Evolutionary conservation across 2,329 filamentous ascomycete species (phyloP).

Genomic region (Calonectria pseudoturangicola): DNA sequence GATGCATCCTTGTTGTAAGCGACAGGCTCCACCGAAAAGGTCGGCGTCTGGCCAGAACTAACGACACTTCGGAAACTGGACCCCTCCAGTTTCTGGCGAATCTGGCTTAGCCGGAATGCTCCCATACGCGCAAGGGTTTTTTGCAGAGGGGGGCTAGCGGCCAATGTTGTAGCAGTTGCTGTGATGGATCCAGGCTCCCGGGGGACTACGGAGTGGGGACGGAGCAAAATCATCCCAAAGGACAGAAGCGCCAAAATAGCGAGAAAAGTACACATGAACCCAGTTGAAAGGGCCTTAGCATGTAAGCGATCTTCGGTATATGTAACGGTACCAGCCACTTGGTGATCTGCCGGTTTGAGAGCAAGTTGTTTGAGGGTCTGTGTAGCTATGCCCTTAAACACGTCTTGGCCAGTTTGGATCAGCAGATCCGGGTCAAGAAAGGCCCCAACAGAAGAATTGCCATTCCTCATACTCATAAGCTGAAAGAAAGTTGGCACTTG

Average conservation of each 20-base stretch:
- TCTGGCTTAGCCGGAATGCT: conserved; percentile 35
- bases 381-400: conserved; percentile 46
- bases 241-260: conserved; percentile 38
- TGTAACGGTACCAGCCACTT: conserved; percentile 35
- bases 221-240: conserved; percentile 42
- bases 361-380: conserved; percentile 40
- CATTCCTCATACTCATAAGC: conserved; percentile 52
- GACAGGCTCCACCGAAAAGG: conserved; percentile 41
- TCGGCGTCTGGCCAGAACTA: conserved; percentile 25
- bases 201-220: conserved; percentile 41
- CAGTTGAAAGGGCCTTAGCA: conserved; percentile 42
- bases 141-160: conserved; percentile 38
- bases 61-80: conserved; percentile 41
- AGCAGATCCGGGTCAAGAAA: conserved; percentile 43
- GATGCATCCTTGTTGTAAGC: conserved; percentile 33
- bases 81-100: conserved; percentile 36
- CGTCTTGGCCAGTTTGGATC: conserved; percentile 36
- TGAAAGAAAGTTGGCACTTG: conserved; percentile 53
- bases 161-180: conserved; percentile 42
- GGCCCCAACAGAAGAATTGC: conserved; percentile 32
- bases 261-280: conserved; percentile 44
- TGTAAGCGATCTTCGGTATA: conserved; percentile 43
- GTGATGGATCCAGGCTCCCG: conserved; percentile 42
- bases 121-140: conserved; percentile 40
- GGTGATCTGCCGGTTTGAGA: conserved; percentile 39